Percentiles rank a stretch among this genome's conserved stretches.
Conservation (phyloP, 352 stramenopile genomes). For the Pythium folliculosum region DNA sequence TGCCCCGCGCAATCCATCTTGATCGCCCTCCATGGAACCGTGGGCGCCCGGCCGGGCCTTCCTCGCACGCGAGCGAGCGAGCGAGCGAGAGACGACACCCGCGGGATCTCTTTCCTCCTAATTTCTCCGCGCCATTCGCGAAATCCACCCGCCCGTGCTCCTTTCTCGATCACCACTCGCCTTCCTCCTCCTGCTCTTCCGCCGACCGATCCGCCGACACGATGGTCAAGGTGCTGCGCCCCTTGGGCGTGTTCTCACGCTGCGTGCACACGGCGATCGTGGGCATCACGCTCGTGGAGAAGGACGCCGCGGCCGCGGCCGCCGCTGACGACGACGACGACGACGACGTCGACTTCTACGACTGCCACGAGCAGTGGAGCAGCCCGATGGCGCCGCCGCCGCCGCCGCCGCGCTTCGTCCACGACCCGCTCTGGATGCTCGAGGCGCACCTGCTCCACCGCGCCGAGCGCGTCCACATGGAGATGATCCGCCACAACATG, state of each 20-base stretch:
- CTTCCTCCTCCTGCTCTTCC: background rate
- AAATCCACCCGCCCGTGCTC: background rate
- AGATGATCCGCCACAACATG: background rate
- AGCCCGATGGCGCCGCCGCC: background rate
- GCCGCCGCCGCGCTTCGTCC: background rate
- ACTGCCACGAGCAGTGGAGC: background rate
- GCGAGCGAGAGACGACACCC: background rate
- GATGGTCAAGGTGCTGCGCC: slow-evolving; percentile 30
- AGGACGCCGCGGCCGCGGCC: background rate
- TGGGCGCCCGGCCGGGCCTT: background rate
- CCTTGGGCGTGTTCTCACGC: slow-evolving; percentile 1
- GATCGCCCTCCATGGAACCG: background rate
- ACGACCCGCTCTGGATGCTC: background rate
- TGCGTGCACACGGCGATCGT: slow-evolving; percentile 8
- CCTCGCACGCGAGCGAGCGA: too few relatives aligned
- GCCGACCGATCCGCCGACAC: background rate
- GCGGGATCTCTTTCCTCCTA: too few relatives aligned
- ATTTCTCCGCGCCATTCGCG: background rate
- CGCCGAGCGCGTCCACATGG: background rate
- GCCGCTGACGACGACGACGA: background rate
- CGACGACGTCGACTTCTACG: background rate
- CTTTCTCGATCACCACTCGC: background rate
- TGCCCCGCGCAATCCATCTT: background rate
- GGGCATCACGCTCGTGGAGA: background rate
- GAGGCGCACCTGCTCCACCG: background rate